Percentiles rank a stretch among this genome's conserved stretches.
phyloP scores from a whole-genome alignment of 228 moss, liverwort and hornwort genomes.

The Sphagnum magellanicum region DNA sequence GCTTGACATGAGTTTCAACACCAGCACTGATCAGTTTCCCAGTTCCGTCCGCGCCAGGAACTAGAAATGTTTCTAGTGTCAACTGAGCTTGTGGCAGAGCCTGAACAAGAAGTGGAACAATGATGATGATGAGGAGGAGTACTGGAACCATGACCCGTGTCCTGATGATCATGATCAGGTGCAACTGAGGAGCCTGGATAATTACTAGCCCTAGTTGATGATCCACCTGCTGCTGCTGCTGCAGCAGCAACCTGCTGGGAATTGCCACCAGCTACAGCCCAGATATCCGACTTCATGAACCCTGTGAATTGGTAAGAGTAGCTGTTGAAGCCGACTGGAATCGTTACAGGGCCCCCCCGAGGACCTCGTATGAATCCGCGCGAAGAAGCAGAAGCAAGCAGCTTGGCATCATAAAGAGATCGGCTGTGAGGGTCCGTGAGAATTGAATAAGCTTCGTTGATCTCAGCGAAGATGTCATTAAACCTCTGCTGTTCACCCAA shows the following conservation, averaged over 20 bases:
- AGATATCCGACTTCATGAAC: neutral
- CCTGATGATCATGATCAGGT: too few relatives aligned
- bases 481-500: neutral
- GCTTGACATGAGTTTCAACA: neutral
- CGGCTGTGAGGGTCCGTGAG: constrained; percentile 6
- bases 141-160: too few relatives aligned
- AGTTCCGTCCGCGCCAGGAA: neutral
- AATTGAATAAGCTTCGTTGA: constrained; percentile 7
- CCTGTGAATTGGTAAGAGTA: neutral
- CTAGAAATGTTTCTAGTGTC: neutral
- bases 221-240: neutral
- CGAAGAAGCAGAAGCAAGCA: neutral
- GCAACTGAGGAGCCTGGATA: too few relatives aligned
- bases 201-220: neutral
- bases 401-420: constrained; percentile 6
- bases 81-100: too few relatives aligned
- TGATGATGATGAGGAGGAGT: neutral
- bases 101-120: neutral
- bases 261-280: neutral
- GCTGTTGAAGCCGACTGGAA: neutral
- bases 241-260: neutral
- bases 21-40: neutral
- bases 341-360: neutral
- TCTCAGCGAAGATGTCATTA: constrained; percentile 5
- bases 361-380: neutral